Evolutionary conservation across 257 asterid species (phyloP).

Genomic region (Primulina tabacum): DNA sequence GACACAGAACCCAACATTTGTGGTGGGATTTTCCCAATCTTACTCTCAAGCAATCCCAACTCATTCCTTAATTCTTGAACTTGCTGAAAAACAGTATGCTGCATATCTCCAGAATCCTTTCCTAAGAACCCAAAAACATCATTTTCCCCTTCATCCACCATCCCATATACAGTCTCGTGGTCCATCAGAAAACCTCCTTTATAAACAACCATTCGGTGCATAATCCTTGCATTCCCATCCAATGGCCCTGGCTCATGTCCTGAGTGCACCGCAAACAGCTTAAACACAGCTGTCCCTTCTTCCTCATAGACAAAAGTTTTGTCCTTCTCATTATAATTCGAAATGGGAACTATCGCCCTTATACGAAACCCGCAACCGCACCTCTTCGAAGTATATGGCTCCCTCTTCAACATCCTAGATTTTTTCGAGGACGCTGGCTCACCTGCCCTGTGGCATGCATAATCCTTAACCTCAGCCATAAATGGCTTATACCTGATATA

Average conservation of each 20-base stretch:
- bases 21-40: conserved; percentile 60
- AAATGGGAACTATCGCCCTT: conserved; percentile 90
- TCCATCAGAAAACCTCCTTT: conserved; percentile 87
- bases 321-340: conserved; percentile 85
- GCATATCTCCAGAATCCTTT: conserved; percentile 62
- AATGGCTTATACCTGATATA: conserved; percentile 94
- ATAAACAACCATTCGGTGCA: conserved; percentile 90
- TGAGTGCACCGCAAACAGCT: conserved; percentile 88
- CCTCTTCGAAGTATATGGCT: conserved; percentile 82
- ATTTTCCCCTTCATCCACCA: conserved; percentile 76
- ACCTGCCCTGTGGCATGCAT: conserved; percentile 95
- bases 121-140: conserved; percentile 64
- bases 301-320: conserved; percentile 93
- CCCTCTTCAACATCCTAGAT: conserved; percentile 68
- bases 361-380: conserved; percentile 96
- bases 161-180: conserved; percentile 64
- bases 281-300: conserved; percentile 95
- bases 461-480: conserved; percentile 99
- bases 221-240: conserved; percentile 95
- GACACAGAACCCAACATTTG: conserved; percentile 61
- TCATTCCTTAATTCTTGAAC: conserved; percentile 79
- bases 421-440: conserved; percentile 86
- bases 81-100: conserved; percentile 67
- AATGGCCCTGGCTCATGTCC: conserved; percentile 97
- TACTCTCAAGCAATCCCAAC: conserved; percentile 74